Evolutionary conservation across 495 filamentous ascomycete species (phyloP), one percentile per base, ranked within the genome.

Genomic region (Penicillium parvum): DNA sequence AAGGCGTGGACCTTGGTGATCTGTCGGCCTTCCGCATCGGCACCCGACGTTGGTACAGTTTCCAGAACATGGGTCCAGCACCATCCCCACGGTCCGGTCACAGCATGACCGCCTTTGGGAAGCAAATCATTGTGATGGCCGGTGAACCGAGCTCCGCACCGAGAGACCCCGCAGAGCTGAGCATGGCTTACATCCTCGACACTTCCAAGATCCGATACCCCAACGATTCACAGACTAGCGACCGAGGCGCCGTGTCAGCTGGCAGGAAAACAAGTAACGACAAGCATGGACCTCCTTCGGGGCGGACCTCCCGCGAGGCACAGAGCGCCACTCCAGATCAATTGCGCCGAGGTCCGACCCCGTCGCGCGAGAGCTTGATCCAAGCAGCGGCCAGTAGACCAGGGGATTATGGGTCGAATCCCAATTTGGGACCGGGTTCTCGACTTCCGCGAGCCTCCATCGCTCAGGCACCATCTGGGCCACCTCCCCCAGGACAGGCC

Each of bases 21-120:
- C 66, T 99, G 33, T 91, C 94, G 1, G 92, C 94, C 2, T 99
- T 99, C 67, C 81, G 90, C 16, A 97, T 99, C 47, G 79, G 83
- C 2, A 85, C 87, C 5, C 81, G 85, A 42, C 83, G 94, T 26
- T 99, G 94, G 94, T 99, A 96, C 58, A 97, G 91, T 8, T 99
- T 99, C 68, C 94, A 97, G 57, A 99, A 99, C 54, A 99, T 99
- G 94, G 94, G 94, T 0, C 91, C 88, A 1, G 90, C 90, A 3
- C 94, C 94, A 1, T 96, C 90, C 5, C 84, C 92, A 14, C 74
- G 94, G 32, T 96, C 90, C 14, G 94, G 94, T 0, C 94, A 99
- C 61, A 94, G 89, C 61, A 97, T 97, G 92, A 97, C 94, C 0
- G 82, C 90, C 4, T 88, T 88, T 51, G 86, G 86, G 4, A 95